phyloP scores from a whole-genome alignment of 2,329 filamentous ascomycete genomes.

The Helotiales sp. region DNA sequence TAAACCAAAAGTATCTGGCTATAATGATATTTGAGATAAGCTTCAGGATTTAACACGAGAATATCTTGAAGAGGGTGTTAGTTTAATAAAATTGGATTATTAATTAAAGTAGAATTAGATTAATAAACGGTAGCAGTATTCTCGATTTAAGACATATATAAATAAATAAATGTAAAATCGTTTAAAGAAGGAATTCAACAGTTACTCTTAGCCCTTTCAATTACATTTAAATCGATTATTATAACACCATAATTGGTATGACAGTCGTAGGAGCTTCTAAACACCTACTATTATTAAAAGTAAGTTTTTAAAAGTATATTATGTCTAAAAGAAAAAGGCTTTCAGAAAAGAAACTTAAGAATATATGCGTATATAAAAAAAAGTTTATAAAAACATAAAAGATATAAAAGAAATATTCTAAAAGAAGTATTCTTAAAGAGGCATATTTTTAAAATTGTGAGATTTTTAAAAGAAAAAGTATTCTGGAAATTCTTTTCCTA shows the following conservation, averaged over 20 bases:
- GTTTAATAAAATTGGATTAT: conserved; percentile 16
- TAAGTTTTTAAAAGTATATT: conserved; percentile 1
- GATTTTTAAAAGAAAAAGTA: background rate
- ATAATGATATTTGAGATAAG: conserved; percentile 12
- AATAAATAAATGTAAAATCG: conserved; percentile 5
- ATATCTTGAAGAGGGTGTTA: conserved; percentile 14
- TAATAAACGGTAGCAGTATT: background rate
- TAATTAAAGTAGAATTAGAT: conserved; percentile 8
- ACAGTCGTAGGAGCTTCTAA: background rate
- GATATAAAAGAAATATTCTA: background rate
- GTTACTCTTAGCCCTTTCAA: background rate
- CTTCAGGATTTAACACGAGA: conserved; percentile 9
- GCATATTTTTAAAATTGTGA: background rate
- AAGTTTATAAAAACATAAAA: background rate
- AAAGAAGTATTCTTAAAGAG: background rate
- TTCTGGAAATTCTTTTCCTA: no score
- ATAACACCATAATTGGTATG: background rate
- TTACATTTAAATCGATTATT: background rate
- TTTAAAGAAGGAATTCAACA: conserved; percentile 3
- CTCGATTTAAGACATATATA: conserved; percentile 10
- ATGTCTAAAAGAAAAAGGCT: background rate
- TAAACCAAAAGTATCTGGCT: conserved; percentile 10
- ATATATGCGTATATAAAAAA: background rate
- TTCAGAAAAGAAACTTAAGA: background rate
- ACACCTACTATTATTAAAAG: background rate